phyloP scores from a whole-genome alignment of 345 rosid genomes.

The Pseudoturritis turrita region DNA sequence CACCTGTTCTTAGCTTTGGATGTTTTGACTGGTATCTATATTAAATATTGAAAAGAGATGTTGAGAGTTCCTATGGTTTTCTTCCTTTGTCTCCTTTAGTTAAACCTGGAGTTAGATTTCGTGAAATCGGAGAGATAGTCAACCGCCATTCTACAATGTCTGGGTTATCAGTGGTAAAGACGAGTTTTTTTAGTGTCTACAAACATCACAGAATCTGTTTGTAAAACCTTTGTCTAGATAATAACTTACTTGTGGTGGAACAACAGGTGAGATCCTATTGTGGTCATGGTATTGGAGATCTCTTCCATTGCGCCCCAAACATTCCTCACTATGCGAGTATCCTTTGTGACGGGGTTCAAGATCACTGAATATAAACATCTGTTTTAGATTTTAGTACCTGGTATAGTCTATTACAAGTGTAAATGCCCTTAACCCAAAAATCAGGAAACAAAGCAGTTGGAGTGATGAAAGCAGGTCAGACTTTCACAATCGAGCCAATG shows the following conservation, averaged over 20 bases:
- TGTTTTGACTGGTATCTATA: not conserved
- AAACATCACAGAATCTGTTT: not conserved
- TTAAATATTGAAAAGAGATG: not conserved
- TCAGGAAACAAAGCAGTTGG: slow-evolving; percentile 97
- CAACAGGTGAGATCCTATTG: slow-evolving; percentile 87
- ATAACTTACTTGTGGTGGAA: slow-evolving; percentile 6
- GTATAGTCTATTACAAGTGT: slow-evolving; percentile 3
- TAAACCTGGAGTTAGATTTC: slow-evolving; percentile 92
- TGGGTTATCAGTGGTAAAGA: slow-evolving; percentile 90
- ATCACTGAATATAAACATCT: not conserved
- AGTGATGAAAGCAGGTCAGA: slow-evolving; percentile 94
- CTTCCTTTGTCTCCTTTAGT: slow-evolving; percentile 38
- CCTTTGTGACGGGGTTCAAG: slow-evolving; percentile 32
- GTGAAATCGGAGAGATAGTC: slow-evolving; percentile 88
- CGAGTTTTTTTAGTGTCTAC: not conserved
- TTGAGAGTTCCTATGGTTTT: not conserved
- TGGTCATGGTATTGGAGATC: slow-evolving; percentile 98
- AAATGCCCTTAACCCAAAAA: slow-evolving; percentile 36
- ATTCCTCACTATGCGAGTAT: slow-evolving; percentile 95
- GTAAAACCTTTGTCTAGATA: not conserved
- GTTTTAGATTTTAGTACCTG: not conserved
- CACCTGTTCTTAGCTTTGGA: not conserved
- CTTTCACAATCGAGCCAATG: slow-evolving; percentile 97
- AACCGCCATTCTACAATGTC: slow-evolving; percentile 91
- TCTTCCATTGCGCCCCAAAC: slow-evolving; percentile 96